Evolutionary conservation across 768 basidiomycete species (phyloP).

Genomic region (Naematelia encephala): DNA sequence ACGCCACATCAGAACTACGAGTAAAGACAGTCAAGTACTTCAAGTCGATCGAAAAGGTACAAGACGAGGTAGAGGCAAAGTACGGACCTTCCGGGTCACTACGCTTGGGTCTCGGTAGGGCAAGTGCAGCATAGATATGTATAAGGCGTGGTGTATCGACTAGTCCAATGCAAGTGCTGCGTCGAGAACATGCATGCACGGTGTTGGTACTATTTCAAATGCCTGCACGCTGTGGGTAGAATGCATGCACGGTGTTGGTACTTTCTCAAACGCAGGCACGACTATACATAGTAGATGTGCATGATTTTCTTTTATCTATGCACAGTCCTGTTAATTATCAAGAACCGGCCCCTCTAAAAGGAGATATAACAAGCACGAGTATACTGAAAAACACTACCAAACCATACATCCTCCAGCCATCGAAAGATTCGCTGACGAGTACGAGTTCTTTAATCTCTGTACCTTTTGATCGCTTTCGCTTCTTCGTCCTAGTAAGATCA

Average conservation of each 20-base stretch:
- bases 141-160: too few species aligned
- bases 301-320: too few species aligned
- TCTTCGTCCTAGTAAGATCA: too few species aligned
- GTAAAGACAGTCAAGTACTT: conserved; percentile 46
- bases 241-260: too few species aligned
- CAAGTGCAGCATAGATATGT: conserved; percentile 14
- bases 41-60: conserved; percentile 68
- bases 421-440: neutral
- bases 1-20: conserved; percentile 31
- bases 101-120: conserved; percentile 15
- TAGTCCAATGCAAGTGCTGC: too few species aligned
- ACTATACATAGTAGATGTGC: too few species aligned
- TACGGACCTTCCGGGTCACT: conserved; percentile 48
- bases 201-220: too few species aligned
- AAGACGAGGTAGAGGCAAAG: conserved; percentile 59
- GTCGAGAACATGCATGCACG: too few species aligned
- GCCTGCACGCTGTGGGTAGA: too few species aligned
- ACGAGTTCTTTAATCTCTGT: neutral
- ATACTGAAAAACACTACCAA: neutral
- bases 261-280: too few species aligned
- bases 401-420: neutral
- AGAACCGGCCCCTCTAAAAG: neutral
- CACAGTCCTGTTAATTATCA: too few species aligned
- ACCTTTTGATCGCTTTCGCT: too few species aligned
- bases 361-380: neutral